Percentiles rank a stretch among this genome's conserved stretches.
Evolutionary conservation across 768 basidiomycete species (phyloP).

Genomic region (Lactarius vividus): DNA sequence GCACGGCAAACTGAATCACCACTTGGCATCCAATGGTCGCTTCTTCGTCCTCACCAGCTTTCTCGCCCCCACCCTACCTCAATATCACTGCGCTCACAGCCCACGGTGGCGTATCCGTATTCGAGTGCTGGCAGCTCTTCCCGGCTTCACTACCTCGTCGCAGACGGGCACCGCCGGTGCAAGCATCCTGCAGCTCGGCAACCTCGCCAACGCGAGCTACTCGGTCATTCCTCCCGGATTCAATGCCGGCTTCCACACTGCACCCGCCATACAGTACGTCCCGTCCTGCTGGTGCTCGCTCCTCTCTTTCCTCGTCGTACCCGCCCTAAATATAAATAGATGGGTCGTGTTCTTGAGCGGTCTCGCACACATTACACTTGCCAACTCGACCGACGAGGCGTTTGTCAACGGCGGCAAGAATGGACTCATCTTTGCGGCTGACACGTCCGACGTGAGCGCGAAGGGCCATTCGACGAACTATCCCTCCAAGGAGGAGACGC

Average conservation of each 20-base stretch:
- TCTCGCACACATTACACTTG: constrained; percentile 30
- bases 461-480: constrained; percentile 31
- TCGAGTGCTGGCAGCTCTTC: constrained; percentile 34
- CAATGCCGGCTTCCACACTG: constrained; percentile 53
- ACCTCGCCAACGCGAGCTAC: constrained; percentile 31
- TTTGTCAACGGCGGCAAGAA: constrained; percentile 27
- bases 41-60: neutral
- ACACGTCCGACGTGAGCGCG: constrained; percentile 21
- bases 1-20: neutral
- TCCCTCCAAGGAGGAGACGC: constrained; percentile 28
- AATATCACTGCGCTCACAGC: constrained; percentile 24
- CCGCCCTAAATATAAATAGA: constrained; percentile 13
- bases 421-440: constrained; percentile 30
- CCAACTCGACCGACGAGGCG: constrained; percentile 25
- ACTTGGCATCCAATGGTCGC: neutral
- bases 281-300: no score
- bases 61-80: constrained; percentile 16
- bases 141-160: constrained; percentile 29
- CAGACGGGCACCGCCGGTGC: constrained; percentile 33
- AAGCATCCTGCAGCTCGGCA: constrained; percentile 29
- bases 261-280: constrained; percentile 41
- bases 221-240: constrained; percentile 42
- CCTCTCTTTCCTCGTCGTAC: neutral
- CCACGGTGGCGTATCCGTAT: constrained; percentile 18
- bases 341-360: constrained; percentile 31